These are phyloP conservation scores for Pythium guiyangense DNA, from an alignment of 352 stramenopile genomes.

Conservation along the genomic window DNA sequence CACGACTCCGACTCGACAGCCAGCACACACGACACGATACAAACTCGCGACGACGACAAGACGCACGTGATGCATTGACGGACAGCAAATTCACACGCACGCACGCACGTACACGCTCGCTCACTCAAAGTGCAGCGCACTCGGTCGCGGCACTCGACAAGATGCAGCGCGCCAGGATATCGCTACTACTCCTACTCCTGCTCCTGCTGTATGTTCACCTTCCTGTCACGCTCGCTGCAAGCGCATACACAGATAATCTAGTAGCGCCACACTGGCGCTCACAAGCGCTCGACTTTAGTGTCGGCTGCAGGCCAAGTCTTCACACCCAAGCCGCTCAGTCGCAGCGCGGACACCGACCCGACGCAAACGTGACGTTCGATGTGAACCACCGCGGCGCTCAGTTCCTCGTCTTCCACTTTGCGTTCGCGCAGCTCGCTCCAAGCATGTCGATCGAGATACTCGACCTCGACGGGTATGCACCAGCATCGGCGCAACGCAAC, in stretches of 20 bases:
- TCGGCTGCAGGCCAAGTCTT: neutral
- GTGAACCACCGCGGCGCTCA: conserved; percentile 20
- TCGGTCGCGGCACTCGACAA: too few species aligned
- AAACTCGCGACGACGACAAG: too few species aligned
- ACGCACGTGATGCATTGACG: too few species aligned
- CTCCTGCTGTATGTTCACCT: too few species aligned
- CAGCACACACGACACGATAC: too few species aligned
- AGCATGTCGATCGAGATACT: conserved; percentile 17
- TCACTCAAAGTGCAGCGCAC: neutral
- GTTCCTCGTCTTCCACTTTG: conserved; percentile 34
- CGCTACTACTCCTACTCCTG: neutral
- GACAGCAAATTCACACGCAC: too few species aligned
- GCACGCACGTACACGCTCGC: neutral
- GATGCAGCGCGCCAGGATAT: neutral
- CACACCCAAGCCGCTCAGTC: too few species aligned
- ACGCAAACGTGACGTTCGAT: conserved; percentile 9
- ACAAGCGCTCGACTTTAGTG: neutral
- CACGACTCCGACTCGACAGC: too few species aligned
- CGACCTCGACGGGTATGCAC: conserved; percentile 3
- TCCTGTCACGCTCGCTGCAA: neutral
- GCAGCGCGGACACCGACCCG: neutral
- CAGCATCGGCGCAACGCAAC: neutral
- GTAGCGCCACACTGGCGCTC: neutral
- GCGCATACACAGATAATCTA: neutral
- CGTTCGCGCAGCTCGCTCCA: conserved; percentile 17